Evolutionary conservation across 2,329 filamentous ascomycete species (phyloP).

Genomic region (Fusarium concolor): DNA sequence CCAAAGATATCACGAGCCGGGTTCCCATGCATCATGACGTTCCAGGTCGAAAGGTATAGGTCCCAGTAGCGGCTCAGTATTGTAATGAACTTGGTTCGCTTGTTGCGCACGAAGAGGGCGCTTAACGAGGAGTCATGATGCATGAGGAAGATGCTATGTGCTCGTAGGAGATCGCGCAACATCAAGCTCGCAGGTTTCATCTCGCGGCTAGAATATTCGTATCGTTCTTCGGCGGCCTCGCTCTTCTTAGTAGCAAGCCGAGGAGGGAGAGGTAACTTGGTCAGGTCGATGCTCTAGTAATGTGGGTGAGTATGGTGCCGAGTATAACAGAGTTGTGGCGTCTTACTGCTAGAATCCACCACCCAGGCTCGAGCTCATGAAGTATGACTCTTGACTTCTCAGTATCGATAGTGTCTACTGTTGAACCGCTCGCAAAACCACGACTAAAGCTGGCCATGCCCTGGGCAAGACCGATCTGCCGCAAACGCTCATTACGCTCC

Average conservation of each 20-base stretch:
- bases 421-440: constrained; percentile 81
- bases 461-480: constrained; percentile 95
- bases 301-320: constrained; percentile 7
- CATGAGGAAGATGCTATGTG: constrained; percentile 85
- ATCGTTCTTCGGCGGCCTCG: constrained; percentile 56
- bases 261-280: constrained; percentile 73
- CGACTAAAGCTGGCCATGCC: constrained; percentile 95
- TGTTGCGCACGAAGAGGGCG: constrained; percentile 72
- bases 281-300: constrained; percentile 74
- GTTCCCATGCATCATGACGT: constrained; percentile 90
- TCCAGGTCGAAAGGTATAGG: constrained; percentile 77
- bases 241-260: constrained; percentile 58
- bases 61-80: constrained; percentile 87
- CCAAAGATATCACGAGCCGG: constrained; percentile 83
- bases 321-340: not conserved
- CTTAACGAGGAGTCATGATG: constrained; percentile 85
- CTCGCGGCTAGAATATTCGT: constrained; percentile 91
- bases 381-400: constrained; percentile 87
- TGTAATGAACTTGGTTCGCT: constrained; percentile 75
- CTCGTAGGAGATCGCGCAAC: constrained; percentile 82
- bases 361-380: constrained; percentile 87
- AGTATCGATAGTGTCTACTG: constrained; percentile 89
- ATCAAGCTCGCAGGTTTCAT: constrained; percentile 85
- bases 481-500: constrained; percentile 84
- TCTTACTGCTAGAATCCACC: constrained; percentile 94